Evolutionary conservation across 2,329 filamentous ascomycete genomes (phyloP).

Genomic region (Cladophialophora exuberans): DNA sequence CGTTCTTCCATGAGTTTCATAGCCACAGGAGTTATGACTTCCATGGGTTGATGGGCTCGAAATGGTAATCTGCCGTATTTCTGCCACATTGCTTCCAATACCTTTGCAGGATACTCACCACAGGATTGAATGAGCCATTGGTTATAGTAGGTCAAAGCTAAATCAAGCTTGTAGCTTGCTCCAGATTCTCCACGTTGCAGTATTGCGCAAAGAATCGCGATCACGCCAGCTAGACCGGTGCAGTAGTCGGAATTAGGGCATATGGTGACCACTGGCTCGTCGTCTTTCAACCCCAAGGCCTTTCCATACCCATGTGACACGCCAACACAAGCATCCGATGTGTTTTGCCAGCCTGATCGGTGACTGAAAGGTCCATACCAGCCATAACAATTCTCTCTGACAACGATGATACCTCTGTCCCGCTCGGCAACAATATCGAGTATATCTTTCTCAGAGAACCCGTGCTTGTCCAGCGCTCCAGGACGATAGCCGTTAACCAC

Average conservation of each 20-base stretch:
- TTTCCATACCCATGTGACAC: slow-evolving; percentile 41
- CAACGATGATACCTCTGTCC: slow-evolving; percentile 51
- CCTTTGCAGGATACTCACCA: slow-evolving; percentile 43
- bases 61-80: slow-evolving; percentile 52
- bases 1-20: slow-evolving; percentile 46
- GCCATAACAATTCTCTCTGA: slow-evolving; percentile 56
- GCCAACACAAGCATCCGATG: slow-evolving; percentile 50
- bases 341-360: slow-evolving; percentile 56
- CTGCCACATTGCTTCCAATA: slow-evolving; percentile 54
- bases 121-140: slow-evolving; percentile 45
- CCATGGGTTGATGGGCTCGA: slow-evolving; percentile 55
- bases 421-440: slow-evolving; percentile 44
- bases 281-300: slow-evolving; percentile 38
- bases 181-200: slow-evolving; percentile 64
- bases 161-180: slow-evolving; percentile 11
- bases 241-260: slow-evolving; percentile 65
- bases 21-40: slow-evolving; percentile 44
- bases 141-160: slow-evolving; percentile 41
- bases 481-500: slow-evolving; percentile 58
- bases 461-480: slow-evolving; percentile 57
- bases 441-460: slow-evolving; percentile 55
- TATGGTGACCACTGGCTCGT: slow-evolving; percentile 43
- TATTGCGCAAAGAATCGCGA: slow-evolving; percentile 66
- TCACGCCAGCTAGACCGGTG: slow-evolving; percentile 71
- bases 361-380: slow-evolving; percentile 49